Percentiles rank a stretch among this genome's conserved stretches.
Evolutionary conservation across 2,329 filamentous ascomycete genomes (phyloP).

Genomic region (Xenoacremonium recifei): DNA sequence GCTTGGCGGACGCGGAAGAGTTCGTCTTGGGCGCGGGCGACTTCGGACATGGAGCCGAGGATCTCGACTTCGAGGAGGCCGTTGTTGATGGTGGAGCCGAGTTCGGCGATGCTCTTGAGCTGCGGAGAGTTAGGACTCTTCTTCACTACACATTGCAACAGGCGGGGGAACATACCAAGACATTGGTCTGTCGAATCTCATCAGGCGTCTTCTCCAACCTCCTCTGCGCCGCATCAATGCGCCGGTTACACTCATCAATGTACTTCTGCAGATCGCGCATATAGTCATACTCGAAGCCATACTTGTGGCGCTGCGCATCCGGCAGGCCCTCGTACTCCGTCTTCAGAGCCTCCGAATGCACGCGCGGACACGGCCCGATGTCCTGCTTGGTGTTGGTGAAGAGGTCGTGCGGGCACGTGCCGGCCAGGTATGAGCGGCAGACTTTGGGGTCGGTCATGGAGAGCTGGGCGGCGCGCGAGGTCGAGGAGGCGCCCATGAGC

Average conservation of each 20-base stretch:
- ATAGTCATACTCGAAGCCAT: slow-evolving; percentile 96
- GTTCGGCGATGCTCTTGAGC: slow-evolving; percentile 81
- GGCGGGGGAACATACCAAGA: slow-evolving; percentile 52
- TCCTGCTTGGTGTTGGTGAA: slow-evolving; percentile 99
- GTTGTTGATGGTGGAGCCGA: slow-evolving; percentile 73
- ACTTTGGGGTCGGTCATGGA: slow-evolving; percentile 90
- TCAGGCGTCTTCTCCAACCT: slow-evolving; percentile 95
- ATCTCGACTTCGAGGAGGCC: slow-evolving; percentile 85
- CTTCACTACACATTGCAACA: not conserved
- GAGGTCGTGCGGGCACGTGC: slow-evolving; percentile 95
- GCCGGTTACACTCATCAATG: slow-evolving; percentile 92
- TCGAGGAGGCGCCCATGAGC: slow-evolving; percentile 76
- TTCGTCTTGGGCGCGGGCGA: slow-evolving; percentile 81
- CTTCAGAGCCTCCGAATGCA: slow-evolving; percentile 86
- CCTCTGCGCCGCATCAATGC: slow-evolving; percentile 87
- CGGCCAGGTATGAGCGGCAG: slow-evolving; percentile 89
- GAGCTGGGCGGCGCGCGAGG: slow-evolving; percentile 75
- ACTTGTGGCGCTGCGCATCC: slow-evolving; percentile 68
- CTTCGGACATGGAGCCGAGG: slow-evolving; percentile 76
- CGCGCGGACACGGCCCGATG: slow-evolving; percentile 81
- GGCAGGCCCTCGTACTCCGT: slow-evolving; percentile 79
- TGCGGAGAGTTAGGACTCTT: slow-evolving; percentile 23
- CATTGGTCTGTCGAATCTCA: slow-evolving; percentile 93
- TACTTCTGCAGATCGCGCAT: slow-evolving; percentile 94
- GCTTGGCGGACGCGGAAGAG: slow-evolving; percentile 82